Evolutionary conservation across 805 yeast species (phyloP), one percentile per base, ranked within the genome.

Genomic region (Candida vaughaniae): DNA sequence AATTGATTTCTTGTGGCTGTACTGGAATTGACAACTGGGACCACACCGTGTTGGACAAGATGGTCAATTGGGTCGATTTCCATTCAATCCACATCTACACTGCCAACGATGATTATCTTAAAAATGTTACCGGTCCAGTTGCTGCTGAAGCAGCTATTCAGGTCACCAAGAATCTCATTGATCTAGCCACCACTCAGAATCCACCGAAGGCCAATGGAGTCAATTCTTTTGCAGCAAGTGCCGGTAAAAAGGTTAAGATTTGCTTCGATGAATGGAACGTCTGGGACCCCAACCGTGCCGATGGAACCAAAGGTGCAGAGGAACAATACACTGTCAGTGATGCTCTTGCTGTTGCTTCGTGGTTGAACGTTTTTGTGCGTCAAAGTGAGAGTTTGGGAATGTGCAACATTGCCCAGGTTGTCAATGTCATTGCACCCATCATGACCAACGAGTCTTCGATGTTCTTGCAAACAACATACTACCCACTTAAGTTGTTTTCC

Each of bases 201-300:
- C 43, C 46, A 4, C 37, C 46, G 5, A 39, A 35, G 16, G 39
- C 46, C n/a, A 42, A 39, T 29, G 31, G 41, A 2, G 34, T 41
- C 17, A 31, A 29, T 7, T 18, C 41, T 16, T 22, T 32, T 12
- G 17, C 17, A 4, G 20, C 10, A 22, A 17, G 25, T 10, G n/a
- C 8, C 20, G 32, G 39, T n/a, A 17, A 41, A n/a, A 42, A 43
- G 17, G 52, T 51, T 15, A 55, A 49, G 36, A 55, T 60, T 20
- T 51, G 58, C 35, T 60, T 58, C 39, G 66, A 60, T 42, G 66
- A 60, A 42, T 60, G 66, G 66, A 60, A 60, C 29, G 64, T 60
- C 15, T 60, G 66, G 66, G 65, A 60, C 40, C 56, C 61, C 5
- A 33, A 36, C 16, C 45, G 58, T 44, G 62, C 62, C 11, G 58